phyloP scores from a whole-genome alignment of 148 eudicot species.

The Rhododendron henanense region DNA sequence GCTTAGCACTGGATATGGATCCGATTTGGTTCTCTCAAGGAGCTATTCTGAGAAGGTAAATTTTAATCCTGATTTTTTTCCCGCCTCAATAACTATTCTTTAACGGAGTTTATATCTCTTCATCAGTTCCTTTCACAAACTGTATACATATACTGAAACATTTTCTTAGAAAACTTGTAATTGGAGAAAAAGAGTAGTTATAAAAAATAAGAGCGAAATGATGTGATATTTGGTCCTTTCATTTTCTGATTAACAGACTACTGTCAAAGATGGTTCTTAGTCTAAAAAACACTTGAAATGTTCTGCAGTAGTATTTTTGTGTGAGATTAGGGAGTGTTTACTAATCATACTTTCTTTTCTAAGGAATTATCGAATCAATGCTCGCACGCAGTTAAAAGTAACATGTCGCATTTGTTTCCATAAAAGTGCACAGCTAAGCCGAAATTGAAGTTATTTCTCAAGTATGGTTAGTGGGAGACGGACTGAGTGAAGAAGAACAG shows the following conservation, averaged over 20 bases:
- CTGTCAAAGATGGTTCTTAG: background rate
- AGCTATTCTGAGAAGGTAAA: conserved; percentile 28
- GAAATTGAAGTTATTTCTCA: background rate
- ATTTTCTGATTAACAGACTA: background rate
- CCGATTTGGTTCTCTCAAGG: conserved; percentile 12
- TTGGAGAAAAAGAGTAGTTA: background rate
- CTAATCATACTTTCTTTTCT: background rate
- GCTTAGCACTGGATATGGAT: background rate
- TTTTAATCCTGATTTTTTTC: background rate
- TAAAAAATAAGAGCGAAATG: background rate
- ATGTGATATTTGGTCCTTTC: background rate
- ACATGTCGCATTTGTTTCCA: background rate
- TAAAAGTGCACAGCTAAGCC: background rate
- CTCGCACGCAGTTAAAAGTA: background rate
- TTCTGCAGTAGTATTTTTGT: background rate
- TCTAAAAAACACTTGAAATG: background rate
- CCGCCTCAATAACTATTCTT: background rate
- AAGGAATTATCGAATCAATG: background rate
- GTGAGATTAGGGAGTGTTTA: background rate
- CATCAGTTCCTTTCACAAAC: background rate
- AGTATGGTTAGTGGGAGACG: conserved; percentile 53
- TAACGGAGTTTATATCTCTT: background rate
- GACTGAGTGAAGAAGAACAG: conserved; percentile 34
- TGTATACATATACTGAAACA: background rate
- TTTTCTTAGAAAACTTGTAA: background rate